phyloP scores from a whole-genome alignment of 2,329 filamentous ascomycete species.

The Fusarium sp. region DNA sequence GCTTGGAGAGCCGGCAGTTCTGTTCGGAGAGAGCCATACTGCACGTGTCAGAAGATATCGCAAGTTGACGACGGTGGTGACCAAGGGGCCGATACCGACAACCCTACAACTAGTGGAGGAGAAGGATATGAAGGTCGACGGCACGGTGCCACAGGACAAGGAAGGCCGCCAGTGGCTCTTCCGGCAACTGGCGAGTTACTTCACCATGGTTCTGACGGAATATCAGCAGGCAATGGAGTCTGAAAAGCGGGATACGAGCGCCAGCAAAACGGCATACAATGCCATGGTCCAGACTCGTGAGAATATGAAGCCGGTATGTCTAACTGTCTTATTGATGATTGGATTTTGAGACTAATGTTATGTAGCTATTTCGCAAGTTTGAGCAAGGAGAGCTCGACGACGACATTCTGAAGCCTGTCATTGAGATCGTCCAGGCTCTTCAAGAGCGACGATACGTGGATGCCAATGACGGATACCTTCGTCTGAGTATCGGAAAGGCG shows the following conservation, averaged over 20 bases:
- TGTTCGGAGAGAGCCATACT: slow-evolving; percentile 86
- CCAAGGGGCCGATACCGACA: slow-evolving; percentile 87
- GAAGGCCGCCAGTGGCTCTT: slow-evolving; percentile 79
- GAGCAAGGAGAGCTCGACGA: slow-evolving; percentile 85
- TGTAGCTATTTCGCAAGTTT: slow-evolving; percentile 85
- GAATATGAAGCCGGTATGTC: slow-evolving; percentile 80
- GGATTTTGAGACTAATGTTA: slow-evolving; percentile 6
- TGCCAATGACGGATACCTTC: slow-evolving; percentile 94
- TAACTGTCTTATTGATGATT: not conserved
- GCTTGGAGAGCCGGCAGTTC: slow-evolving; percentile 76
- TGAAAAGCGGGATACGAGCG: slow-evolving; percentile 72
- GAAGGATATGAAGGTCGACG: slow-evolving; percentile 86
- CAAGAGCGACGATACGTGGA: slow-evolving; percentile 94
- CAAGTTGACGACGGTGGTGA: slow-evolving; percentile 71
- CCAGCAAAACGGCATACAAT: slow-evolving; percentile 83
- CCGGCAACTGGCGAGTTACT: slow-evolving; percentile 92
- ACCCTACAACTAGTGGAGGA: slow-evolving; percentile 83
- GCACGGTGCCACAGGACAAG: slow-evolving; percentile 70
- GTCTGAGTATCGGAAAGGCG: slow-evolving; percentile 93
- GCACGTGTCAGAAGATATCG: slow-evolving; percentile 78
- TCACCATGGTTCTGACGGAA: slow-evolving; percentile 92
- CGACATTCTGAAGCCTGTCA: slow-evolving; percentile 81
- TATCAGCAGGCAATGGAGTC: slow-evolving; percentile 85
- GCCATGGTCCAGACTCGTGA: slow-evolving; percentile 89
- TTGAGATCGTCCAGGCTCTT: slow-evolving; percentile 91